Percentiles rank a stretch among this genome's conserved stretches.
phyloP scores from a whole-genome alignment of 371 early-diverging fungal species.

The Phascolomyces articulosus region DNA sequence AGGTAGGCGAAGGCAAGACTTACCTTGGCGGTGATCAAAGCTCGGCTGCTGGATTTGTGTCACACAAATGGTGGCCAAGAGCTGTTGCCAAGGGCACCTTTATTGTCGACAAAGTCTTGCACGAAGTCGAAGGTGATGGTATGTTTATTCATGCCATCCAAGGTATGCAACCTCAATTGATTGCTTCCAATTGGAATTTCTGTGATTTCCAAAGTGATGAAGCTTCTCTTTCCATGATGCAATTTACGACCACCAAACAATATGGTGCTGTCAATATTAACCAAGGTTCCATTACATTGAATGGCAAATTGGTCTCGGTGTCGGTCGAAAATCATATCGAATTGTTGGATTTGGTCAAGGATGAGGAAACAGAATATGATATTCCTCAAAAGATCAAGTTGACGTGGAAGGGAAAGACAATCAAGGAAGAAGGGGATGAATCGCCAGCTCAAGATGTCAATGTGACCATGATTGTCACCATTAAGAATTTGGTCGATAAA shows the following conservation, averaged over 20 bases:
- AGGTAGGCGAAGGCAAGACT: conserved; percentile 81
- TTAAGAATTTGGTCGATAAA: conserved; percentile 69
- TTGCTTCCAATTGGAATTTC: conserved; percentile 88
- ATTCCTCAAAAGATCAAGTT: conserved; percentile 75
- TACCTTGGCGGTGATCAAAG: conserved; percentile 64
- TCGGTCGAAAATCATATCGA: conserved; percentile 74
- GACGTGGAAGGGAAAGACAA: conserved; percentile 77
- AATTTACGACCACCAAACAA: conserved; percentile 82
- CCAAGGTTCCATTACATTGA: conserved; percentile 75
- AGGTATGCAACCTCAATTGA: conserved; percentile 84
- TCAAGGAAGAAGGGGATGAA: conserved; percentile 53
- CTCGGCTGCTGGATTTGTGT: conserved; percentile 60
- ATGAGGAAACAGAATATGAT: conserved; percentile 78
- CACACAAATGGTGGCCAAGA: conserved; percentile 86
- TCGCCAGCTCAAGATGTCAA: conserved; percentile 58
- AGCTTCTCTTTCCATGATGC: conserved; percentile 74
- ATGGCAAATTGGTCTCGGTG: conserved; percentile 70
- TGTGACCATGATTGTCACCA: conserved; percentile 62
- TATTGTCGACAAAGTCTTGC: conserved; percentile 65
- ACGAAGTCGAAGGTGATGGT: conserved; percentile 73
- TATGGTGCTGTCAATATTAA: conserved; percentile 72
- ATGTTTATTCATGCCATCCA: conserved; percentile 86
- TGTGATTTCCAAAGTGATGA: conserved; percentile 66
- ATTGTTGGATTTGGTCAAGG: conserved; percentile 52
- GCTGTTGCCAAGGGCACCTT: conserved; percentile 74